phyloP scores from a whole-genome alignment of 768 basidiomycete genomes.

The Phaeolepiota aurea region DNA sequence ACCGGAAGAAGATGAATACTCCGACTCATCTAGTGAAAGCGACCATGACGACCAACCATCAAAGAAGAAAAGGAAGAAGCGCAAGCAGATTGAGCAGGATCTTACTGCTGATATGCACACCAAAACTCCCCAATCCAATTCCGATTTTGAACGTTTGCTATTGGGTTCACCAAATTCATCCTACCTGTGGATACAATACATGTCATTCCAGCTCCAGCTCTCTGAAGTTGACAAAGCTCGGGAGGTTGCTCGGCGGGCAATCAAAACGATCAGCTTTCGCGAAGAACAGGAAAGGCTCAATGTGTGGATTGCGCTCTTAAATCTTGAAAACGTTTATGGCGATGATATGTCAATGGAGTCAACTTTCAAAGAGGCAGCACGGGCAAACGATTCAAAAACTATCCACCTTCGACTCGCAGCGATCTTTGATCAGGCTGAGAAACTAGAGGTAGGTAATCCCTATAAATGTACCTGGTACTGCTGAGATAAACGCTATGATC shows the following conservation, averaged over 20 bases:
- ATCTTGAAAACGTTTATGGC: constrained; percentile 91
- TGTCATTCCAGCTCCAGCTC: constrained; percentile 97
- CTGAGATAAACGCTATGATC: no score
- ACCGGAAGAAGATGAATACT: constrained; percentile 28
- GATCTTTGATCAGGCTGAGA: constrained; percentile 79
- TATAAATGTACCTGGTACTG: no score
- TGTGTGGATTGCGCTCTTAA: constrained; percentile 94
- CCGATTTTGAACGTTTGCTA: constrained; percentile 90
- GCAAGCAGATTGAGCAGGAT: constrained; percentile 69
- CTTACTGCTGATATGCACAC: constrained; percentile 84
- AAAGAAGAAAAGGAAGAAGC: constrained; percentile 61
- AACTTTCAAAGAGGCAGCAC: constrained; percentile 86
- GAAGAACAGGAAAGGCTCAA: constrained; percentile 96
- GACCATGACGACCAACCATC: constrained; percentile 34
- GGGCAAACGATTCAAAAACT: constrained; percentile 89
- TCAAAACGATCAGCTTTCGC: constrained; percentile 85
- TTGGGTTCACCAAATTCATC: constrained; percentile 95
- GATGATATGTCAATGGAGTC: constrained; percentile 70
- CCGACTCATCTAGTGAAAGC: constrained; percentile 40
- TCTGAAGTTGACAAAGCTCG: constrained; percentile 94
- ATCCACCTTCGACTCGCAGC: constrained; percentile 78
- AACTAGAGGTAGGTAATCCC: constrained; percentile 58
- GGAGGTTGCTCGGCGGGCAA: constrained; percentile 75
- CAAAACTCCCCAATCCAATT: constrained; percentile 80
- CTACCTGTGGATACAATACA: constrained; percentile 97